A percentile compares a stretch with the other conserved stretches of the same genome.
These are phyloP conservation scores for Ceratocystis lukuohia DNA, from an alignment of 2,329 filamentous ascomycete species.

Conservation along the genomic window DNA sequence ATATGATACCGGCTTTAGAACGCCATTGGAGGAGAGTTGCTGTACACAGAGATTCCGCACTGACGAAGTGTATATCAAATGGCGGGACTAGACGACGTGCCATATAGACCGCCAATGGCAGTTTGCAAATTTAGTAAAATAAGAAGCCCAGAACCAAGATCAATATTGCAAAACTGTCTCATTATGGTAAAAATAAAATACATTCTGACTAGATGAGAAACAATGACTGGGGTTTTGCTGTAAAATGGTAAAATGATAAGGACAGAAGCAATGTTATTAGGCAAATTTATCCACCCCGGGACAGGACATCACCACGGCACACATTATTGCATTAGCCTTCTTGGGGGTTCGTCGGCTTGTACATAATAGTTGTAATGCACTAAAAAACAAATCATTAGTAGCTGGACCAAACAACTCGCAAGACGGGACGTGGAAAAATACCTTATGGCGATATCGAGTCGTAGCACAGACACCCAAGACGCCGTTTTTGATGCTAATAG, in stretches of 20 bases:
- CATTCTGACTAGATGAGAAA: neutral
- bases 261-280: neutral
- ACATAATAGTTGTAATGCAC: slow-evolving; percentile 97
- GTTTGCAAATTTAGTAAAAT: no score
- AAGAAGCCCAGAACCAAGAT: neutral
- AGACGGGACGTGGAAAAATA: slow-evolving; percentile 25
- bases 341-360: slow-evolving; percentile 59
- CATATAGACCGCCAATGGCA: no score
- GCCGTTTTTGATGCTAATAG: slow-evolving; percentile 94
- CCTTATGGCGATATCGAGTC: slow-evolving; percentile 95
- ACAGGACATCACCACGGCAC: neutral
- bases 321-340: slow-evolving; percentile 8
- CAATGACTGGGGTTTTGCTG: neutral
- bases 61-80: slow-evolving; percentile 67
- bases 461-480: slow-evolving; percentile 91
- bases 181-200: neutral
- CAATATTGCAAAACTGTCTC: neutral
- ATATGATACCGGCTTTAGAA: slow-evolving; percentile 66
- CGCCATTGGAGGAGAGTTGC: slow-evolving; percentile 63
- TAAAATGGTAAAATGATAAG: neutral
- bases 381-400: slow-evolving; percentile 28
- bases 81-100: slow-evolving; percentile 44
- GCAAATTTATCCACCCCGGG: neutral
- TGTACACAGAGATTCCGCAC: slow-evolving; percentile 76
- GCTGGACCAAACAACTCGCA: neutral